These are phyloP conservation scores for Tylopilus orsonianus DNA, from an alignment of 1,284 basidiomycete genomes.

Conservation along the genomic window DNA sequence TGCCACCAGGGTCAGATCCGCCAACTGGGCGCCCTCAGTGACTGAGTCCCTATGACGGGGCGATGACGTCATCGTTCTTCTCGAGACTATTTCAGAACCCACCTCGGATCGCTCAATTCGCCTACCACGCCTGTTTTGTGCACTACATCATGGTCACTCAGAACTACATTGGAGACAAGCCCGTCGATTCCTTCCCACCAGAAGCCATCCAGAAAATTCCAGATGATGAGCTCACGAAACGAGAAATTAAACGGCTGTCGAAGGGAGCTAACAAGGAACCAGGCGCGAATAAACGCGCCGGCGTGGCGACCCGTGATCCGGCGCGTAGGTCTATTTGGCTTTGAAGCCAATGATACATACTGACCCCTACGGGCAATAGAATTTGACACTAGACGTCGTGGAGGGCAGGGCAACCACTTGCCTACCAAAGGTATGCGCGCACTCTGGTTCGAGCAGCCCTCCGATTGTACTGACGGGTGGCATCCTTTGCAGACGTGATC, in stretches of 20 bases:
- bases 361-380: conserved; percentile 3
- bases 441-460: background rate
- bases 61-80: conserved; percentile 1
- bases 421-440: background rate
- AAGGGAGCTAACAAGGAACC: conserved; percentile 7
- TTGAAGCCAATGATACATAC: too few relatives aligned
- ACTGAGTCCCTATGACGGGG: background rate
- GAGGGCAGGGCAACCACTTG: conserved; percentile 8
- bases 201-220: conserved; percentile 19
- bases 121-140: background rate
- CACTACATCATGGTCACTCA: conserved; percentile 18
- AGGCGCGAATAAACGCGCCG: conserved; percentile 20
- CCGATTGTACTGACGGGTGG: background rate
- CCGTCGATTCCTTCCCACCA: conserved; percentile 15
- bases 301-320: conserved; percentile 22
- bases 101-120: background rate
- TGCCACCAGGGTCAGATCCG: too few relatives aligned
- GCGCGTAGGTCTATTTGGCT: conserved; percentile 2
- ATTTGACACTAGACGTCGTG: conserved; percentile 14
- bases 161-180: conserved; percentile 22
- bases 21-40: too few relatives aligned
- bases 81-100: background rate
- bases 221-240: conserved; percentile 18
- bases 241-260: conserved; percentile 13
- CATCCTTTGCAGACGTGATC: background rate